phyloP scores from a whole-genome alignment of 352 stramenopile species.

The Phytophthora sp. region DNA sequence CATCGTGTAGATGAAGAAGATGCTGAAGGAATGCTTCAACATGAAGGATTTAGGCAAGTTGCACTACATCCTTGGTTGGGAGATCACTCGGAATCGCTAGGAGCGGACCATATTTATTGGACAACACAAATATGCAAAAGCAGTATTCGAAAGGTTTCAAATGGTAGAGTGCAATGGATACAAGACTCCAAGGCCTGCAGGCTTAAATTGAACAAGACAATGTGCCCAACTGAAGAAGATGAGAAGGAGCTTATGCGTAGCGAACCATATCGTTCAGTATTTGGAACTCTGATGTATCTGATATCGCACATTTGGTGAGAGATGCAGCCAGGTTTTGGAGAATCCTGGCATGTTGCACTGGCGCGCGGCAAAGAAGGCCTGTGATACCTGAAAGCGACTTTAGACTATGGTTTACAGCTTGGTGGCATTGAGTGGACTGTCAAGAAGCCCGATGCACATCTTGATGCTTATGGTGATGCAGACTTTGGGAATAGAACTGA shows the following conservation, averaged over 20 bases:
- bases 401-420: too few relatives aligned
- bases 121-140: neutral
- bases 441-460: too few relatives aligned
- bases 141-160: neutral
- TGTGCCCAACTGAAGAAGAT: neutral
- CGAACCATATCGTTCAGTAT: neutral
- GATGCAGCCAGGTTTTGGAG: too few relatives aligned
- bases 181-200: neutral
- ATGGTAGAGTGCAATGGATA: neutral
- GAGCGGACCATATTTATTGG: neutral
- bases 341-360: too few relatives aligned
- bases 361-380: too few relatives aligned
- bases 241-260: neutral
- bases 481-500: too few relatives aligned
- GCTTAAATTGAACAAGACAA: neutral
- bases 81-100: neutral
- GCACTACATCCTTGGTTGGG: neutral
- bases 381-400: too few relatives aligned
- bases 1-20: neutral
- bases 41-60: neutral
- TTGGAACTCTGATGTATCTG: neutral
- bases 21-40: neutral
- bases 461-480: too few relatives aligned
- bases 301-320: too few relatives aligned
- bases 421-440: too few relatives aligned